These are phyloP conservation scores for Neopestalotiopsis sp. DNA, from an alignment of 2,329 filamentous ascomycete species.

Conservation along the genomic window DNA sequence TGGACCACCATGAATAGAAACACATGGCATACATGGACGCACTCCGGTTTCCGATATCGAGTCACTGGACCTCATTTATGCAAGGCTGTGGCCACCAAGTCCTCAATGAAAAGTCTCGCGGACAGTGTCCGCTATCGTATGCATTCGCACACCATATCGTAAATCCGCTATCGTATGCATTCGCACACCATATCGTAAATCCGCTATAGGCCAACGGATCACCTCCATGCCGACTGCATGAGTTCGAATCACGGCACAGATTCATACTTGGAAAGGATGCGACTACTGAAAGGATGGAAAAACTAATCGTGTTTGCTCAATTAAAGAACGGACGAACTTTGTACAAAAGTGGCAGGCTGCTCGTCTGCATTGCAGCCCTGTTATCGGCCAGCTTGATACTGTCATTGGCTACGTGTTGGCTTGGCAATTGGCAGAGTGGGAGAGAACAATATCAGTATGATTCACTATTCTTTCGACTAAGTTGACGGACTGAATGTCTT, in stretches of 20 bases:
- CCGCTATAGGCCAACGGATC: not conserved
- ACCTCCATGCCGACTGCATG: not conserved
- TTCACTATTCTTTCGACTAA: too few relatives aligned
- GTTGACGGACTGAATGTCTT: too few relatives aligned
- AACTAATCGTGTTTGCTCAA: not conserved
- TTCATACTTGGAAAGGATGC: not conserved
- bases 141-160: not conserved
- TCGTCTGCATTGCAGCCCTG: not conserved
- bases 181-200: not conserved
- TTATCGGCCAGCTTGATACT: not conserved
- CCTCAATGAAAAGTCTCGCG: not conserved
- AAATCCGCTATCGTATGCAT: not conserved
- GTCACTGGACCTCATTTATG: constrained; percentile 4
- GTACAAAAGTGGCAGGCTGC: not conserved
- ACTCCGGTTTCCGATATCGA: not conserved
- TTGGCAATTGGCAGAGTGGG: too few relatives aligned
- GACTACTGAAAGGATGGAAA: not conserved
- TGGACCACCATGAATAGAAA: constrained; percentile 4
- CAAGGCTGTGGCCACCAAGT: not conserved
- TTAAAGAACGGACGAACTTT: not conserved
- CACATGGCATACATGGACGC: not conserved
- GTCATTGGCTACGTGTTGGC: too few relatives aligned
- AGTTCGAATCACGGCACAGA: not conserved
- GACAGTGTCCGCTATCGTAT: not conserved
- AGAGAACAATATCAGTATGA: too few relatives aligned